Conservation (phyloP, 2,329 filamentous ascomycete species). For the Geosmithia morbida region DNA sequence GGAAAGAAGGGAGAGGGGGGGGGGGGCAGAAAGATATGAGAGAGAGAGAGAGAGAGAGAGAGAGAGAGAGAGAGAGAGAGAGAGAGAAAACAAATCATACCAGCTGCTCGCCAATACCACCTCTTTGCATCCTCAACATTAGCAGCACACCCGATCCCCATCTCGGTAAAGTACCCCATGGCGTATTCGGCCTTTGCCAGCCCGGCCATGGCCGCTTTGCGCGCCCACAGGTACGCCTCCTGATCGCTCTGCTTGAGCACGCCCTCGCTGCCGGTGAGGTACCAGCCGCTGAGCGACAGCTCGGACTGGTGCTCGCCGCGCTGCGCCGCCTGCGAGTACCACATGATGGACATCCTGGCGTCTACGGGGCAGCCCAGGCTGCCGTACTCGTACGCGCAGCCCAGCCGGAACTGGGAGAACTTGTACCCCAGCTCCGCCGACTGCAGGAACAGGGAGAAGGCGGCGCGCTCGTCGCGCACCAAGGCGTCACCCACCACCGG, state of each 20-base stretch:
- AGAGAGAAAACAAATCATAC: too few relatives aligned
- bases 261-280: constrained; percentile 78
- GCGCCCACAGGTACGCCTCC: constrained; percentile 92
- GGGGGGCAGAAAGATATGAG: constrained; percentile 11
- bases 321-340: constrained; percentile 83
- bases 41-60: too few relatives aligned
- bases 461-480: constrained; percentile 68
- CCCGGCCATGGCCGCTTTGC: constrained; percentile 80
- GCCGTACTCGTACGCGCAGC: constrained; percentile 81
- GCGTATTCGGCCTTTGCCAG: constrained; percentile 92
- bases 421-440: constrained; percentile 87
- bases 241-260: constrained; percentile 86
- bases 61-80: too few relatives aligned
- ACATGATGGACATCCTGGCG: constrained; percentile 71
- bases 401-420: constrained; percentile 82
- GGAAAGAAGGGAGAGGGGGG: neutral
- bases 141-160: constrained; percentile 75
- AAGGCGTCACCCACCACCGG: constrained; percentile 49
- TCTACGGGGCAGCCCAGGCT: constrained; percentile 72
- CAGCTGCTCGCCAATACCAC: constrained; percentile 95
- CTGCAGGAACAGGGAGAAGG: constrained; percentile 67
- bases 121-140: constrained; percentile 91
- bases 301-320: constrained; percentile 94
- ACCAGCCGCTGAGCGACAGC: constrained; percentile 78
- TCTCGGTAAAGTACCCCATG: constrained; percentile 93